phyloP scores from a whole-genome alignment of 768 basidiomycete genomes.

The Naganishia antarctica region DNA sequence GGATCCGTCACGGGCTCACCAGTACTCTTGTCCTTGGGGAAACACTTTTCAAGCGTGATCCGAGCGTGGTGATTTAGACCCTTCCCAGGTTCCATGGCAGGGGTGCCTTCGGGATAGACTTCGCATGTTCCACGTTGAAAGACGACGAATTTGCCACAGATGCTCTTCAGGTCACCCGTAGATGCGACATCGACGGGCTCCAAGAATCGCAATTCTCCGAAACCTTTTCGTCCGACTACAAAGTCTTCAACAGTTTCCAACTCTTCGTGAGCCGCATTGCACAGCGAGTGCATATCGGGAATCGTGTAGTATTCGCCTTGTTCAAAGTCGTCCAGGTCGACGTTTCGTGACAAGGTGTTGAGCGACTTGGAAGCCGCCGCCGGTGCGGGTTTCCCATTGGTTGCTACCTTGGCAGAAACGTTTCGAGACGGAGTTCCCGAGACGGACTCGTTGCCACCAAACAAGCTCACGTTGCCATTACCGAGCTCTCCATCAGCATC shows the following conservation, averaged over 20 bases:
- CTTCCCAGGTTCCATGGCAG: constrained; percentile 74
- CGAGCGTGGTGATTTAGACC: constrained; percentile 85
- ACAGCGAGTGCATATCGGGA: constrained; percentile 69
- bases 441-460: constrained; percentile 29
- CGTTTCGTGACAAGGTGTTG: constrained; percentile 16
- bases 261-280: constrained; percentile 66
- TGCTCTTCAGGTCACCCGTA: constrained; percentile 67
- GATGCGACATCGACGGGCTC: constrained; percentile 78
- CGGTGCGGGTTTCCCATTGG: background rate
- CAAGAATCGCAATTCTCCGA: constrained; percentile 77
- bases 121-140: constrained; percentile 79
- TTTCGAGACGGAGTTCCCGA: constrained; percentile 20
- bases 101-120: constrained; percentile 86
- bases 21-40: constrained; percentile 85
- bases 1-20: constrained; percentile 81
- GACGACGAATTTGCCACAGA: constrained; percentile 78
- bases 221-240: constrained; percentile 83
- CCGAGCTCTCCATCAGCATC: constrained; percentile 32
- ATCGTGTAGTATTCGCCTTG: constrained; percentile 90
- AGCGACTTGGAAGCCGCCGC: background rate
- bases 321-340: constrained; percentile 52
- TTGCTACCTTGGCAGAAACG: constrained; percentile 1
- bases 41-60: constrained; percentile 73
- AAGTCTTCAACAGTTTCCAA: constrained; percentile 70
- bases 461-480: constrained; percentile 33